These are phyloP conservation scores for Coemansia sp. DNA, from an alignment of 192 early-diverging fungal species.

Conservation along the genomic window DNA sequence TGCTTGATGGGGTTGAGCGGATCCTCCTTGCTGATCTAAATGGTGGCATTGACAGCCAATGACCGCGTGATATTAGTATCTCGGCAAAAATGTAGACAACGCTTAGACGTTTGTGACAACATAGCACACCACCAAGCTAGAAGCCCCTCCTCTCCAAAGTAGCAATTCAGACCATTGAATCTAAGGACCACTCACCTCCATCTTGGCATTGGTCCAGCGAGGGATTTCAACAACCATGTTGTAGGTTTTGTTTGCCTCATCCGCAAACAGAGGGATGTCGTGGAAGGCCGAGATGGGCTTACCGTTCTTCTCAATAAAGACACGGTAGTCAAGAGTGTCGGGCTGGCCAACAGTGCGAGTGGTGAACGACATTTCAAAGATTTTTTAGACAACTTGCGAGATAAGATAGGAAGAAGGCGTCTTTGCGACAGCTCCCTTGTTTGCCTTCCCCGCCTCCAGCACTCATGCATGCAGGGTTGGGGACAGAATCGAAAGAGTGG, in stretches of 20 bases:
- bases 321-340: constrained; percentile 82
- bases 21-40: constrained; percentile 91
- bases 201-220: constrained; percentile 98
- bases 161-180: not conserved
- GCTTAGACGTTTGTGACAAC: not conserved
- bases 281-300: constrained; percentile 92
- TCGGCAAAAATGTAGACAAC: not conserved
- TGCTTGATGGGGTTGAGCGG: constrained; percentile 98
- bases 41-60: constrained; percentile 15
- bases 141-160: not conserved
- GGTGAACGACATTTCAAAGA: constrained; percentile 55
- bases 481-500: not conserved
- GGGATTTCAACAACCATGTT: constrained; percentile 99
- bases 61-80: not conserved
- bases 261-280: constrained; percentile 95
- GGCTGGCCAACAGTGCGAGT: constrained; percentile 82
- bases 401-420: not conserved
- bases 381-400: not conserved
- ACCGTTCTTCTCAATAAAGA: constrained; percentile 83
- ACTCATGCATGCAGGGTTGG: not conserved
- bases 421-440: too few species aligned
- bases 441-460: not conserved
- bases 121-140: not conserved
- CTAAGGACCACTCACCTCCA: constrained; percentile 60
- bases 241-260: constrained; percentile 84